These are phyloP conservation scores for Aspergillus spinulosporus DNA, from an alignment of 2,329 filamentous ascomycete species.

Conservation along the genomic window DNA sequence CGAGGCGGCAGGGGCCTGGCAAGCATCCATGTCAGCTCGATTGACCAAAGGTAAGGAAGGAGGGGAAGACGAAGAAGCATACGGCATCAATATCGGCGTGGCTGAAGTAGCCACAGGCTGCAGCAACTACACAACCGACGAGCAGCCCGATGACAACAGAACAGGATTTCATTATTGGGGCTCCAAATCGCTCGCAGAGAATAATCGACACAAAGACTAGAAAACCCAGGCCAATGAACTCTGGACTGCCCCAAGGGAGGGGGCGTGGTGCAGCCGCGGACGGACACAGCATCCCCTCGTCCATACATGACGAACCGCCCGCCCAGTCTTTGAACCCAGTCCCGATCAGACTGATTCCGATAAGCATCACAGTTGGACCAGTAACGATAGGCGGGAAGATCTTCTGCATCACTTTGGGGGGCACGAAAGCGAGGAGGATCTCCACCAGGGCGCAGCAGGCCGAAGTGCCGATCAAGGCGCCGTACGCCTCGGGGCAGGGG, in stretches of 20 bases:
- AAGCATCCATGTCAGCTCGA: too few relatives aligned
- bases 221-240: slow-evolving; percentile 68
- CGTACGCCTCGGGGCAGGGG: slow-evolving; percentile 66
- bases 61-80: slow-evolving; percentile 26
- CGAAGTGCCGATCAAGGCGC: slow-evolving; percentile 61
- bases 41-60: too few relatives aligned
- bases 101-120: slow-evolving; percentile 65
- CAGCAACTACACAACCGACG: slow-evolving; percentile 67
- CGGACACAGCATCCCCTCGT: slow-evolving; percentile 57
- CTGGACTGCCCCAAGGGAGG: slow-evolving; percentile 62
- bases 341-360: slow-evolving; percentile 64
- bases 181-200: slow-evolving; percentile 65
- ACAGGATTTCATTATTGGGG: slow-evolving; percentile 69
- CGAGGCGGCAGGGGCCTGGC: slow-evolving; percentile 50
- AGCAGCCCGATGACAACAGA: slow-evolving; percentile 65
- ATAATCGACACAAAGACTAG: slow-evolving; percentile 68
- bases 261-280: slow-evolving; percentile 59
- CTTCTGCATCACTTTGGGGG: slow-evolving; percentile 58
- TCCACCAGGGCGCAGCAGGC: slow-evolving; percentile 54
- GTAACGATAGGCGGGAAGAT: slow-evolving; percentile 70
- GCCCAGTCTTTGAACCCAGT: slow-evolving; percentile 65
- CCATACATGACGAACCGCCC: slow-evolving; percentile 58
- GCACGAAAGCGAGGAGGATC: slow-evolving; percentile 64
- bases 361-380: slow-evolving; percentile 66
- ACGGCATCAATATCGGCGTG: slow-evolving; percentile 54